Conservation (phyloP, 805 yeast species). For the Candida cerambycidarum region DNA sequence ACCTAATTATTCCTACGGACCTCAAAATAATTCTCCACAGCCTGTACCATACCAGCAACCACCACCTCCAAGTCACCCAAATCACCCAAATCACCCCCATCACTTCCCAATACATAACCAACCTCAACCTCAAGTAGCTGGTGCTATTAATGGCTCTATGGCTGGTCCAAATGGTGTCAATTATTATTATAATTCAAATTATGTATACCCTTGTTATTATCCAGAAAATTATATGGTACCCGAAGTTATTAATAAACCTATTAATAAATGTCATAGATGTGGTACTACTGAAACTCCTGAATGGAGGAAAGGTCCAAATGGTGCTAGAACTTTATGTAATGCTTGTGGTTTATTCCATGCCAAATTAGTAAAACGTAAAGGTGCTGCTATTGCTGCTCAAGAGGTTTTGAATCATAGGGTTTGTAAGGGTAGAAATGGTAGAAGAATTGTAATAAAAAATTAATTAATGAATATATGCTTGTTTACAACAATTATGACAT, state of each 20-base stretch:
- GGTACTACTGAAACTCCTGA: constrained; percentile 48
- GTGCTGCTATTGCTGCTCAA: constrained; percentile 50
- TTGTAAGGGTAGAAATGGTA: constrained; percentile 44
- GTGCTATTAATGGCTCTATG: neutral
- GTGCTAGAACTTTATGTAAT: constrained; percentile 44
- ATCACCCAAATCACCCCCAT: neutral
- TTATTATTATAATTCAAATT: constrained; percentile 2
- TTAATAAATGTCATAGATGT: constrained; percentile 43
- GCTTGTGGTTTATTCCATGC: constrained; percentile 47
- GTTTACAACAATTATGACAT: neutral
- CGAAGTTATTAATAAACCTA: constrained; percentile 32
- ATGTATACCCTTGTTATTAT: constrained; percentile 8
- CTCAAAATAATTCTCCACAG: neutral
- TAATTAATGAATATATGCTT: constrained; percentile 10
- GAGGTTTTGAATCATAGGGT: constrained; percentile 45
- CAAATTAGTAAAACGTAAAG: constrained; percentile 52
- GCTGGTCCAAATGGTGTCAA: neutral
- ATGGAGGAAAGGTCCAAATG: constrained; percentile 47
- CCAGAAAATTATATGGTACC: constrained; percentile 22
- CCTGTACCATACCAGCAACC: neutral
- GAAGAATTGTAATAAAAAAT: constrained; percentile 36
- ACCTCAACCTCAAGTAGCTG: too few relatives aligned
- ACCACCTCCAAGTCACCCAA: too few relatives aligned
- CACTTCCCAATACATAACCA: constrained; percentile 5
- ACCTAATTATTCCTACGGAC: constrained; percentile 3